phyloP scores from a whole-genome alignment of 306 rosid species.

The Delonix regia region DNA sequence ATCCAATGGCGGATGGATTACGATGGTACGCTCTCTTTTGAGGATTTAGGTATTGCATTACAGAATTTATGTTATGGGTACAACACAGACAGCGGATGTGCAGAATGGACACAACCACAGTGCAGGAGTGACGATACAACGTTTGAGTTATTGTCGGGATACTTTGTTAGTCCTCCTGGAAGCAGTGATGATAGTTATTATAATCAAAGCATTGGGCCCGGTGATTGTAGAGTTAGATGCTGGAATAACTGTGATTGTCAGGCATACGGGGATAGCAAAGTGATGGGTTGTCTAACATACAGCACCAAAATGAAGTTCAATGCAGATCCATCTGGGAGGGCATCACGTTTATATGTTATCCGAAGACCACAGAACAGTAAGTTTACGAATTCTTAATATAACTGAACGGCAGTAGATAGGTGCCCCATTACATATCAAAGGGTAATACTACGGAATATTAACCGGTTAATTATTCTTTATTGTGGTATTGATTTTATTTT shows the following conservation, averaged over 20 bases:
- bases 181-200: neutral
- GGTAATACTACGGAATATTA: too few species aligned
- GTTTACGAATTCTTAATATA: neutral
- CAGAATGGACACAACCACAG: neutral
- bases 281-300: neutral
- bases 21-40: neutral
- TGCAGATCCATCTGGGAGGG: neutral
- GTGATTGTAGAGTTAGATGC: neutral
- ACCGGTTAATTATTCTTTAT: too few species aligned
- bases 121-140: neutral
- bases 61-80: neutral
- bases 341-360: neutral
- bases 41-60: neutral
- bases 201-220: neutral
- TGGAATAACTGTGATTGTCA: neutral
- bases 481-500: too few species aligned
- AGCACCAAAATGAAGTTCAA: neutral
- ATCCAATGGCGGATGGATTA: neutral
- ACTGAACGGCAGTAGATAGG: too few species aligned
- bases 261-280: neutral
- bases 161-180: too few species aligned
- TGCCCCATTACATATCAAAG: too few species aligned
- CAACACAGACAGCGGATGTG: neutral
- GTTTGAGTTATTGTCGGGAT: too few species aligned
- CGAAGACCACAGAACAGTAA: neutral